phyloP scores from a whole-genome alignment of 169 alveolate genomes.

The Eimeria maxima region DNA sequence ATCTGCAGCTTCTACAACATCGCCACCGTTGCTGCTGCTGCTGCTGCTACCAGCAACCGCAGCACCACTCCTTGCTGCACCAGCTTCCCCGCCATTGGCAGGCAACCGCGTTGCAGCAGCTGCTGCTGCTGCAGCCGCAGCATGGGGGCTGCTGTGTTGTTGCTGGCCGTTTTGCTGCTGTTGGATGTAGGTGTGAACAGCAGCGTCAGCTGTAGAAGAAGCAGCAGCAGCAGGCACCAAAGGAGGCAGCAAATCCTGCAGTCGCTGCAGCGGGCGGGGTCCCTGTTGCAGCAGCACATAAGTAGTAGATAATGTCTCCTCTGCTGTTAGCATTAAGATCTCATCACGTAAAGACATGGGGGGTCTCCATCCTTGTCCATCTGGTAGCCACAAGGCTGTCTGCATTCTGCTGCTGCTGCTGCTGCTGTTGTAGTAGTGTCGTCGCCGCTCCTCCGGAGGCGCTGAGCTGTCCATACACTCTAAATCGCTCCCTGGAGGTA shows the following conservation, averaged over 20 bases:
- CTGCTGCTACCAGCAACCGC: conserved; percentile 42
- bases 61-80: not conserved
- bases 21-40: conserved; percentile 30
- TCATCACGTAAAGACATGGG: conserved; percentile 35
- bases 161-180: not conserved
- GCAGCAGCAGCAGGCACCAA: not conserved
- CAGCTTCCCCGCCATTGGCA: conserved; percentile 2
- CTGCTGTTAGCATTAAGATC: not conserved
- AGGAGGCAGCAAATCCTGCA: not conserved
- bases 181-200: not conserved
- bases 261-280: conserved; percentile 32
- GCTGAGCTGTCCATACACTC: conserved; percentile 50
- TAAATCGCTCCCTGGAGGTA: conserved; percentile 22
- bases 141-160: conserved; percentile 2
- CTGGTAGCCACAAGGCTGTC: conserved; percentile 28
- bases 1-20: not conserved
- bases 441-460: not conserved
- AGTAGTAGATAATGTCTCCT: conserved; percentile 58
- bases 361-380: conserved; percentile 62
- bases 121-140: conserved; percentile 1
- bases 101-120: conserved; percentile 28
- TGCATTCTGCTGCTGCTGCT: conserved; percentile 11
- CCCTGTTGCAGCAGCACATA: conserved; percentile 54
- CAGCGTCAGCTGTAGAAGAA: not conserved
- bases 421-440: not conserved